Conservation (phyloP, 164 flowering plant genomes). For the Aristolochia fimbriata region DNA sequence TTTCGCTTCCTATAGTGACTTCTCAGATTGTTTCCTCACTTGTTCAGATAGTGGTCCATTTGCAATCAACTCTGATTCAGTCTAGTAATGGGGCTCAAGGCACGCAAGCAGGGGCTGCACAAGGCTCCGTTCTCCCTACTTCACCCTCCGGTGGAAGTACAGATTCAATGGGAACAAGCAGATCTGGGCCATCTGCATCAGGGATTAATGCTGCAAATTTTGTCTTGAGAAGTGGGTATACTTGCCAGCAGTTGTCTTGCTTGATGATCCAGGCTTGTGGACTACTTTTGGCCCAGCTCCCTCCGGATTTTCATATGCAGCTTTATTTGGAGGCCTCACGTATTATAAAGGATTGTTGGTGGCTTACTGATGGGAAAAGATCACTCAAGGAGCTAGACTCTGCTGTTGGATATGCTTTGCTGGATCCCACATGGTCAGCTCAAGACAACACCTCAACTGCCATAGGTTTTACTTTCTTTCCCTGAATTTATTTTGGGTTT, state of each 20-base stretch:
- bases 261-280: conserved; percentile 97
- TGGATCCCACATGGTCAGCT: conserved; percentile 98
- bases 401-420: conserved; percentile 85
- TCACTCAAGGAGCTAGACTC: conserved; percentile 74
- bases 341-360: conserved; percentile 85
- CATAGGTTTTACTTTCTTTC: conserved; percentile 14
- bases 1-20: conserved; percentile 85
- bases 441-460: conserved; percentile 98
- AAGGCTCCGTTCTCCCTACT: conserved; percentile 70
- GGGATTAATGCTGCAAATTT: conserved; percentile 68
- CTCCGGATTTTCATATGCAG: conserved; percentile 77
- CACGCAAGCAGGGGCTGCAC: conserved; percentile 40
- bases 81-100: conserved; percentile 74
- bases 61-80: conserved; percentile 84
- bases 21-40: conserved; percentile 79
- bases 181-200: conserved; percentile 53
- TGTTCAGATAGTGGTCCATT: conserved; percentile 80
- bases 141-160: conserved; percentile 98
- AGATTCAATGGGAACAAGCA: conserved; percentile 71
- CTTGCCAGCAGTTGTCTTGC: conserved; percentile 88
- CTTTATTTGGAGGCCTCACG: conserved; percentile 82
- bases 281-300: conserved; percentile 88
- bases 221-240: conserved; percentile 81
- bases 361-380: conserved; percentile 82
- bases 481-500: background rate